Base-by-base conservation (phyloP, 768 basidiomycete genomes). In the Strobilomyces echinocephalus region DNA sequence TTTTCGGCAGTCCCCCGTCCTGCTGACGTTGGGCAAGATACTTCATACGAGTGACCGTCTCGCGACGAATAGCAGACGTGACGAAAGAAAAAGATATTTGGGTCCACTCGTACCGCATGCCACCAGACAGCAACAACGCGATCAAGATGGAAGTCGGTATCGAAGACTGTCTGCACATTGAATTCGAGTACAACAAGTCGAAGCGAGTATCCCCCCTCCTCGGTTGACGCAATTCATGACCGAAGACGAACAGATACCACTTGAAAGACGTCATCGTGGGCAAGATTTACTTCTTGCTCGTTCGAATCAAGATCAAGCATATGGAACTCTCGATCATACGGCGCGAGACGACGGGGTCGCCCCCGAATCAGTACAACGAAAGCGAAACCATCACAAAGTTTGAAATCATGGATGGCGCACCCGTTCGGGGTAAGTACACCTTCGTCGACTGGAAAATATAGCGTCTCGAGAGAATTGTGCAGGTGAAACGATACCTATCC, bases 111-210 rank as follows among this genome's bases (percentile, higher is more conserved):
- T 99, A 88, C 76, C 88, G 95, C 35, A 97, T 97, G 91, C 97
- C 95, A 10, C 94, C 95, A 52, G 97, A 98, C 70, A 90, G 84
- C 65, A 97, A 97, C 70, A 97, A 95, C 69, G 87, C 91, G 39
- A 98, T 98, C 74, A 97, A 95, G 79, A 98, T 99, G 97, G 97
- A 97, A 73, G 97, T 98, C 35, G 97, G 97, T 8, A 99, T 99
- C 55, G 97, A 98, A 69, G 97, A 98, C 66, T 98, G 97, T 70
- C 72, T 98, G 63, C 95, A 98, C 69, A 99, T 98, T 63, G 97
- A 97, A 68, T 98, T 97, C 60, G 97, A 98, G 74, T 98, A 99
- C 74, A 97, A 99, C 79, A 97, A 98, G 69, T 95, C 95, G 52
- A 98, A 99, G 95, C 91, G 54, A 59, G 88, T 76, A 14, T 7